Percentiles rank a stretch among this genome's conserved stretches.
Conservation (phyloP, 768 basidiomycete genomes). For the Jaapia argillacea region DNA sequence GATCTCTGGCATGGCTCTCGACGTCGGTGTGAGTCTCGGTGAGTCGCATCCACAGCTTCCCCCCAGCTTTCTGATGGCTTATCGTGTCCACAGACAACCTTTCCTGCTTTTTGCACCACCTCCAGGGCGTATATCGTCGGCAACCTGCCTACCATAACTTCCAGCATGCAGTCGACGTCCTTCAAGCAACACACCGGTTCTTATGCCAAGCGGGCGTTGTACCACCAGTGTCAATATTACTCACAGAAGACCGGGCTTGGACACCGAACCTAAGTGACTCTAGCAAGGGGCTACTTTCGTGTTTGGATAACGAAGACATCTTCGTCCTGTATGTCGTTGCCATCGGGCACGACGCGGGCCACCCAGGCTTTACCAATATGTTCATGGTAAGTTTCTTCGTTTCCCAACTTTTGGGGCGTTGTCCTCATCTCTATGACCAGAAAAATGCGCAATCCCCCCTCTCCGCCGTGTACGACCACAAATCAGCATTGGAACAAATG, state of each 20-base stretch:
- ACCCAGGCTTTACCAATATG: conserved; percentile 88
- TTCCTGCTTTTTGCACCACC: conserved; percentile 69
- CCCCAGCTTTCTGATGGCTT: neutral
- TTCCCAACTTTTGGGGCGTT: neutral
- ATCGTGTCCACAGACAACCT: conserved; percentile 46
- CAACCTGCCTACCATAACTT: conserved; percentile 98
- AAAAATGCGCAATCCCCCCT: conserved; percentile 91
- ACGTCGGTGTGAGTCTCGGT: conserved; percentile 50
- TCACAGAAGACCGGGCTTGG: conserved; percentile 28
- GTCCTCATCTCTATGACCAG: conserved; percentile 27
- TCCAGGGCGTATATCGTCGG: conserved; percentile 85
- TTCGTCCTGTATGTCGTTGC: conserved; percentile 85
- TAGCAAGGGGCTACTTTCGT: conserved; percentile 13
- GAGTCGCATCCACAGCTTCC: conserved; percentile 20
- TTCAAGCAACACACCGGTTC: conserved; percentile 88
- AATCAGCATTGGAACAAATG: conserved; percentile 88
- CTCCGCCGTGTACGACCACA: conserved; percentile 79
- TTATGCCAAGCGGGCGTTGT: conserved; percentile 71
- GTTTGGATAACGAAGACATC: conserved; percentile 58
- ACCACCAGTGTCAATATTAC: conserved; percentile 63
- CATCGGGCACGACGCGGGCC: conserved; percentile 95
- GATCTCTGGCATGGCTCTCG: conserved; percentile 62
- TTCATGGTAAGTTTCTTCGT: conserved; percentile 67
- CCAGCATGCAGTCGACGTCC: conserved; percentile 91
- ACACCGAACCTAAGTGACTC: conserved; percentile 23